Evolutionary conservation across 2,329 filamentous ascomycete species (phyloP).

Genomic region (Pseudogymnoascus sp.): DNA sequence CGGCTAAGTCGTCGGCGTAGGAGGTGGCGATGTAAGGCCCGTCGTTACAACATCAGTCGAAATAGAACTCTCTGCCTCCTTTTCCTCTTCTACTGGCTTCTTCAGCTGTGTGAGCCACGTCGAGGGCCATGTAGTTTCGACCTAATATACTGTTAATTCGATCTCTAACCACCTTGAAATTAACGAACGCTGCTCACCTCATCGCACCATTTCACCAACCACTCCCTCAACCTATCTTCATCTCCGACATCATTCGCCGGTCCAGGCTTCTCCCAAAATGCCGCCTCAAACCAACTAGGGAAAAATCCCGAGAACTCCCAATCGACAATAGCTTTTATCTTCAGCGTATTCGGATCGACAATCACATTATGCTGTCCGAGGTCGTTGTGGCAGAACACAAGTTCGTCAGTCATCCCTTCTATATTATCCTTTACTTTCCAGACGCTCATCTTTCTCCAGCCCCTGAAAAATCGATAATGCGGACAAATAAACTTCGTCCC

Average conservation of each 20-base stretch:
- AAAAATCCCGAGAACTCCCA: slow-evolving; percentile 35
- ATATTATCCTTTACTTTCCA: slow-evolving; percentile 13
- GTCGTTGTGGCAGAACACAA: slow-evolving; percentile 27
- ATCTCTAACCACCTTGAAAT: not conserved
- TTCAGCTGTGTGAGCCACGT: not conserved
- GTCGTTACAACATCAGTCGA: not conserved
- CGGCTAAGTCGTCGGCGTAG: not conserved
- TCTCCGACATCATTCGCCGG: slow-evolving; percentile 1
- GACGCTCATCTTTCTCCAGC: not conserved
- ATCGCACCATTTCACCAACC: not conserved
- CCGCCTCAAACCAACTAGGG: slow-evolving; percentile 26
- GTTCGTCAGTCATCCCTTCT: slow-evolving; percentile 11
- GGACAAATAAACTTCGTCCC: not conserved
- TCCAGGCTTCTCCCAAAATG: slow-evolving; percentile 14
- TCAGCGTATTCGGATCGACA: slow-evolving; percentile 26
- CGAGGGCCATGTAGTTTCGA: not conserved
- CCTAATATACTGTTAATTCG: not conserved
- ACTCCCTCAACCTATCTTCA: not conserved
- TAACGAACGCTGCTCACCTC: not conserved
- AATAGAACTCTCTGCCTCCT: not conserved
- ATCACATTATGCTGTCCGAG: slow-evolving; percentile 25
- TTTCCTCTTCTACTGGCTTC: not conserved
- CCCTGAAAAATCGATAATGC: not conserved
- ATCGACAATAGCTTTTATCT: slow-evolving; percentile 31
- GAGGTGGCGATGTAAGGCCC: not conserved